Conservation (phyloP, 2,329 filamentous ascomycete genomes). For the Penicillium aurantiogriseum region DNA sequence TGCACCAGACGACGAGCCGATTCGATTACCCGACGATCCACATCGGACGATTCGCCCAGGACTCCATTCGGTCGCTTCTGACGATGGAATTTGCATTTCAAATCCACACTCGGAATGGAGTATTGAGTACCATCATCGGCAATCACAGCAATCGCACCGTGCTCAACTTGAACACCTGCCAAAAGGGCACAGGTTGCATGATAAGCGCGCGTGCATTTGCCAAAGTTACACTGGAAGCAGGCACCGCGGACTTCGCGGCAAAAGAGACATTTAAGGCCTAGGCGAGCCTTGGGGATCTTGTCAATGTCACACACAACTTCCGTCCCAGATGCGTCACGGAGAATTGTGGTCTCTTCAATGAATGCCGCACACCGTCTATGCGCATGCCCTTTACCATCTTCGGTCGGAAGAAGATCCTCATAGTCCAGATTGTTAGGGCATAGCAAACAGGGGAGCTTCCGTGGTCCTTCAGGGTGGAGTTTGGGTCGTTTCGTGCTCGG, state of each 20-base stretch:
- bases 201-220: slow-evolving; percentile 90
- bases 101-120: slow-evolving; percentile 85
- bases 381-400: slow-evolving; percentile 75
- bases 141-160: slow-evolving; percentile 80
- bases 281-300: slow-evolving; percentile 79
- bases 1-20: slow-evolving; percentile 66
- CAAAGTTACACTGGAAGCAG: slow-evolving; percentile 93
- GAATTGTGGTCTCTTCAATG: slow-evolving; percentile 87
- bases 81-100: slow-evolving; percentile 91
- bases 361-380: slow-evolving; percentile 88
- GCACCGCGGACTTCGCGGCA: slow-evolving; percentile 93
- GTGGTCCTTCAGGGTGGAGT: slow-evolving; percentile 68
- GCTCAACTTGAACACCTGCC: slow-evolving; percentile 87
- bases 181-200: slow-evolving; percentile 92
- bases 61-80: slow-evolving; percentile 78
- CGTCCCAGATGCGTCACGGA: slow-evolving; percentile 62
- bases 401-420: slow-evolving; percentile 79
- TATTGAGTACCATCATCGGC: slow-evolving; percentile 90
- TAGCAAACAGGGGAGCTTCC: slow-evolving; percentile 79
- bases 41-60: slow-evolving; percentile 67
- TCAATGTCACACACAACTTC: slow-evolving; percentile 76
- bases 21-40: slow-evolving; percentile 64
- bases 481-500: slow-evolving; percentile 75
- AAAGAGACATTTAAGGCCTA: slow-evolving; percentile 91
- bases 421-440: slow-evolving; percentile 87